These are phyloP conservation scores for Beauveria brongniartii DNA, from an alignment of 2,329 filamentous ascomycete species.

Conservation along the genomic window DNA sequence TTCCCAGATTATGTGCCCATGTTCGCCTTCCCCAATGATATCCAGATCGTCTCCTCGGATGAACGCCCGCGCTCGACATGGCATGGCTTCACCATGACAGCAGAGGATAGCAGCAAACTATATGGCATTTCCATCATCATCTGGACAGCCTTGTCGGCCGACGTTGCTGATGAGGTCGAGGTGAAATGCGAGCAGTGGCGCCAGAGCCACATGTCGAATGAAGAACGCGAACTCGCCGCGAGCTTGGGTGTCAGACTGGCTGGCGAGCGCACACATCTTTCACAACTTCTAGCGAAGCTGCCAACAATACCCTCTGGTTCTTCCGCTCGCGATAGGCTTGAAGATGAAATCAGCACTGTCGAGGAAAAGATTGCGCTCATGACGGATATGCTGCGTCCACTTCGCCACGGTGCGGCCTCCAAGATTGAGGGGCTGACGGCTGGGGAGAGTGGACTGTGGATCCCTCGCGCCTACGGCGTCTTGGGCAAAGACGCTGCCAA, in stretches of 20 bases:
- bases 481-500: conserved; percentile 76
- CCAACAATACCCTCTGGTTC: conserved; percentile 76
- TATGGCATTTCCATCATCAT: conserved; percentile 88
- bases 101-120: conserved; percentile 81
- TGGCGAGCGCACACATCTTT: conserved; percentile 80
- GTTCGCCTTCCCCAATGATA: conserved; percentile 98
- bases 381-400: conserved; percentile 87
- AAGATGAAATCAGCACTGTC: conserved; percentile 89
- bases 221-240: conserved; percentile 84
- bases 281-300: conserved; percentile 75
- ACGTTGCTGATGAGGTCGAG: conserved; percentile 77
- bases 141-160: conserved; percentile 79
- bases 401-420: conserved; percentile 87
- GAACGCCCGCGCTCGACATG: conserved; percentile 91
- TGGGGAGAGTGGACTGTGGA: conserved; percentile 93
- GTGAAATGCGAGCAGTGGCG: conserved; percentile 76
- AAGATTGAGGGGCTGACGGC: conserved; percentile 96
- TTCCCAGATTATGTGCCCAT: conserved; percentile 98
- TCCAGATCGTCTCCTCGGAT: conserved; percentile 92
- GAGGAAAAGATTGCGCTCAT: conserved; percentile 97
- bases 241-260: conserved; percentile 86
- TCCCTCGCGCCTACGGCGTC: conserved; percentile 86
- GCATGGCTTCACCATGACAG: conserved; percentile 99
- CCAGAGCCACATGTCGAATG: conserved; percentile 79
- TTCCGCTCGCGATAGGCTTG: conserved; percentile 69